Base-by-base conservation (phyloP, 768 basidiomycete genomes). In the Tylopilus vinaceipallidus region DNA sequence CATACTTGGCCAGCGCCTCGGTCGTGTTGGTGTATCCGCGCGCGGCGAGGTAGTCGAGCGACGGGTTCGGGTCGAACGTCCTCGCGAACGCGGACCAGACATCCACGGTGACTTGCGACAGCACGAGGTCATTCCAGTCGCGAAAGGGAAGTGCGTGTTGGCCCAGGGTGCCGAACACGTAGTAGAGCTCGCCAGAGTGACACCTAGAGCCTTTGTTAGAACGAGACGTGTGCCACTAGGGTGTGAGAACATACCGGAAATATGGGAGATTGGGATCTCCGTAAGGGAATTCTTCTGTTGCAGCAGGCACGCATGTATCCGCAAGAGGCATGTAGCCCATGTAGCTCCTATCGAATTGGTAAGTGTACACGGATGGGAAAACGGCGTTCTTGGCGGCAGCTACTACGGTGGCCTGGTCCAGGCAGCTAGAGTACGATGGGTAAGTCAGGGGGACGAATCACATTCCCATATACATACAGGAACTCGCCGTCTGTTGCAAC, bases 401-500 rank as follows among this genome's bases (percentile, higher is more conserved):
- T 30, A 71, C 68, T 6, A 73, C 72, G 0, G 77, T 77, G 0
- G 78, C 77, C 56, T 78, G 75, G 55, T 79, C 76, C 26, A 80
- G 54, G 27, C 54, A 56, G 13, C 54, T 55, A 58, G 4, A 24
- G 27, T 35, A 19, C n/a, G 9, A 10, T 3, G 3, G 4, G 19
- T 33, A 5, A 19, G 29, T 11, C 6, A 23, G 37, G 17, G 22
- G 2, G n/a, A 26, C 6, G 13, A 4, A 19, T 1, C 9, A 22
- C 10, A 1, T 17, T 12, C 4, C 12, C 17, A 2, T 17, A 17
- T 14, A 36, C 48, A 13, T 36, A 53, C 52, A 42, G 47, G 33
- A 49, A 45, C 41, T 53, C 42, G 17, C 48, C 52, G 13, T 50
- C 47, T 3, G 52, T 53, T 19, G 48, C 47, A 49, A 50, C 48